Evolutionary conservation across 2,329 filamentous ascomycete genomes (phyloP).

Genomic region (Colletotrichum ledebouriae): DNA sequence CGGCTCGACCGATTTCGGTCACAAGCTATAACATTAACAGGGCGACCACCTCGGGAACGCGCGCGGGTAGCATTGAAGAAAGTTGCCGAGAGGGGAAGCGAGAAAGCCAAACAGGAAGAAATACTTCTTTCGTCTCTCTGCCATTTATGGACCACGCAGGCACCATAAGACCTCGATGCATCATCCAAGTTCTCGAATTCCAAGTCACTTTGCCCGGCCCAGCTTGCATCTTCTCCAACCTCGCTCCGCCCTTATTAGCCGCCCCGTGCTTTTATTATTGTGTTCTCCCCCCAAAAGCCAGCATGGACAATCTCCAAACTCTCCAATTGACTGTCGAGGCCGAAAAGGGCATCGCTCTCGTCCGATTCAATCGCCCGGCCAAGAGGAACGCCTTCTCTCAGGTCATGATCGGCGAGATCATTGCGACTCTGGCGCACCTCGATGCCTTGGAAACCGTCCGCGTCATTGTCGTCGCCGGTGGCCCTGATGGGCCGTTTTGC

Average conservation of each 20-base stretch:
- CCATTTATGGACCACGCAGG: conserved; percentile 19
- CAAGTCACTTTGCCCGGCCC: not conserved
- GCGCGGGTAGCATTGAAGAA: conserved; percentile 25
- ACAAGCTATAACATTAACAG: conserved; percentile 10
- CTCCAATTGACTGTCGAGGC: conserved; percentile 33
- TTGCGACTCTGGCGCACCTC: conserved; percentile 44
- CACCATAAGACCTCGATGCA: not conserved
- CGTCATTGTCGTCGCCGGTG: conserved; percentile 55
- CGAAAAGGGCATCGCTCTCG: conserved; percentile 37
- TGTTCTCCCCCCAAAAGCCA: not conserved
- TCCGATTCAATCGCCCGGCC: conserved; percentile 58
- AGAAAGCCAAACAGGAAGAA: not conserved
- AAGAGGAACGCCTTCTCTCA: conserved; percentile 72
- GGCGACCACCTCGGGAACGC: conserved; percentile 1
- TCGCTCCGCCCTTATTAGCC: not conserved
- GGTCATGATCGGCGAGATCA: conserved; percentile 61
- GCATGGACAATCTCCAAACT: conserved; percentile 39
- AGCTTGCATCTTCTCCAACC: not conserved
- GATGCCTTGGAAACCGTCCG: conserved; percentile 46
- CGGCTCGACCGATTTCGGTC: conserved; percentile 19
- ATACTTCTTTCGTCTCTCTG: conserved; percentile 26
- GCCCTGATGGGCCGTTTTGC: conserved; percentile 51
- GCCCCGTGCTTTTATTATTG: not conserved
- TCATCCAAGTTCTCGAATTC: conserved; percentile 1
- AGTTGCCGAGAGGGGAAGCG: conserved; percentile 2